These are phyloP conservation scores for Aspergillus sparsus DNA, from an alignment of 495 filamentous ascomycete genomes.

Conservation along the genomic window DNA sequence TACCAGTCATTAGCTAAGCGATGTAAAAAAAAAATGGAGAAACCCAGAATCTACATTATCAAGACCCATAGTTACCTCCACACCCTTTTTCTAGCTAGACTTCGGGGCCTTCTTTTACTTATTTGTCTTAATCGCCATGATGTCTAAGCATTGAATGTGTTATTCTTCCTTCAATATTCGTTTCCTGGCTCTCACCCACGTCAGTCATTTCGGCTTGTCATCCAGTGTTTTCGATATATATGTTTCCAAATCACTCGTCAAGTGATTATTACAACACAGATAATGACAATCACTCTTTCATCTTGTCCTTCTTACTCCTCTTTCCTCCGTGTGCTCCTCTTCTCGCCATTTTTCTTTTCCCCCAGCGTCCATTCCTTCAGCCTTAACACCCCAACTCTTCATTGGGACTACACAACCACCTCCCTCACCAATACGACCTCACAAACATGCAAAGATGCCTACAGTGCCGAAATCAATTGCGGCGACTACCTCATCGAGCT, in stretches of 20 bases:
- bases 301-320: background rate
- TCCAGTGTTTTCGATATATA: too few relatives aligned
- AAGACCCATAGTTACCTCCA: too few relatives aligned
- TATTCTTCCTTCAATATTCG: background rate
- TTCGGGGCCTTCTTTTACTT: too few relatives aligned
- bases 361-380: conserved; percentile 23
- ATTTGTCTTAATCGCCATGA: too few relatives aligned
- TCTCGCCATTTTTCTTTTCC: background rate
- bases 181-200: background rate
- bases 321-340: background rate
- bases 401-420: conserved; percentile 34
- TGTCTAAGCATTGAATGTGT: too few relatives aligned
- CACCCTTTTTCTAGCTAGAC: too few relatives aligned
- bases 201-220: background rate
- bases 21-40: too few relatives aligned
- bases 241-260: too few relatives aligned
- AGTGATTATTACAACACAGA: too few relatives aligned
- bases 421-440: conserved; percentile 32
- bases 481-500: conserved; percentile 31
- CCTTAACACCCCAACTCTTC: conserved; percentile 26
- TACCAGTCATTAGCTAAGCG: too few relatives aligned
- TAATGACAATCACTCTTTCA: too few relatives aligned
- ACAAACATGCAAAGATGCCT: conserved; percentile 34
- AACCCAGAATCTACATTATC: too few relatives aligned
- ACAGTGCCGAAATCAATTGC: conserved; percentile 34